These are phyloP conservation scores for Pelargonium citronellum DNA, from an alignment of 441 rosid species.

Conservation along the genomic window DNA sequence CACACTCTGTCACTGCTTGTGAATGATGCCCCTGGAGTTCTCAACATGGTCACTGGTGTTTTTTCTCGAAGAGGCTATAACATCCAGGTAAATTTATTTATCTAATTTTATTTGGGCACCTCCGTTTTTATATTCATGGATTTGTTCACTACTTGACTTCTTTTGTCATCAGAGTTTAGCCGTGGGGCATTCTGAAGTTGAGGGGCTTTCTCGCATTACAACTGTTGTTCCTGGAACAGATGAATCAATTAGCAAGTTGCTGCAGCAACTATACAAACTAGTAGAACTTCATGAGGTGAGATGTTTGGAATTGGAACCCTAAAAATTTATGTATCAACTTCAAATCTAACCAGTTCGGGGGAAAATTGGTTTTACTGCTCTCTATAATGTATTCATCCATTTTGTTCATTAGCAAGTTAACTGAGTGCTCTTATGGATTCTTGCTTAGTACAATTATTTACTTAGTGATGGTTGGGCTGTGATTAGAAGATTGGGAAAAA, in stretches of 20 bases:
- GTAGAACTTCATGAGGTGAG: conserved; percentile 76
- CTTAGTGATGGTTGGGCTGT: background rate
- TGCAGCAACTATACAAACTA: conserved; percentile 74
- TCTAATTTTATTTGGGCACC: conserved; percentile 1
- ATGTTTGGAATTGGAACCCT: background rate
- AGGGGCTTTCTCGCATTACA: conserved; percentile 79
- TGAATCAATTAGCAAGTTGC: conserved; percentile 75
- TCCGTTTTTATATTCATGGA: background rate
- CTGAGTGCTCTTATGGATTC: too few species aligned
- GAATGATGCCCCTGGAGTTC: conserved; percentile 76
- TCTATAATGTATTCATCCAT: too few species aligned
- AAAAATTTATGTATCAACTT: background rate
- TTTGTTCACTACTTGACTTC: conserved; percentile 20
- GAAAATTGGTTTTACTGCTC: too few species aligned
- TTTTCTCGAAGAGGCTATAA: conserved; percentile 86
- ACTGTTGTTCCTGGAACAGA: conserved; percentile 84
- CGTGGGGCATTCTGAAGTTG: conserved; percentile 74
- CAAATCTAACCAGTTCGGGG: too few species aligned
- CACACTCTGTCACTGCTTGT: conserved; percentile 81
- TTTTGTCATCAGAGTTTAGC: conserved; percentile 66
- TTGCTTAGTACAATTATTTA: background rate
- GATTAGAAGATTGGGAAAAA: background rate
- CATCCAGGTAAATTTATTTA: conserved; percentile 52
- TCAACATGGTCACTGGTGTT: conserved; percentile 72
- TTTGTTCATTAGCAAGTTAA: too few species aligned